Percentiles rank a stretch among this genome's conserved stretches.
These are phyloP conservation scores for Parathielavia hyrcaniae DNA, from an alignment of 495 filamentous ascomycete genomes.

Conservation along the genomic window DNA sequence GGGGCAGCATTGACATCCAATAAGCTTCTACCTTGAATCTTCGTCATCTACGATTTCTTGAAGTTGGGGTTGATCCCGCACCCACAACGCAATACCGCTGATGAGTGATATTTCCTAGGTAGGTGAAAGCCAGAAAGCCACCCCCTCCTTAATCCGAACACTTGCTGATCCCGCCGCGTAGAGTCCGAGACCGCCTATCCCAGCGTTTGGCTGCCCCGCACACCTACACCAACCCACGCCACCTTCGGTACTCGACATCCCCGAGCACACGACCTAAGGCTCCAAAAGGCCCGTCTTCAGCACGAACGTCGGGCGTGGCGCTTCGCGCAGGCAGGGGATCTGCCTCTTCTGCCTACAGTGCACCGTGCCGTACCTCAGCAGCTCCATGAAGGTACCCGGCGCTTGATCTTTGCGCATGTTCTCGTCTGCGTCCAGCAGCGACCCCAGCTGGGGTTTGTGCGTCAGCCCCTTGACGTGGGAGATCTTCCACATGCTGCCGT, in stretches of 20 bases:
- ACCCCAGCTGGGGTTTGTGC: not conserved
- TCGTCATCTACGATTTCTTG: too few relatives aligned
- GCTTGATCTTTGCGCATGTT: not conserved
- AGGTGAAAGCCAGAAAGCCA: too few relatives aligned
- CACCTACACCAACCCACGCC: too few relatives aligned
- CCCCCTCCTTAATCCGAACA: too few relatives aligned
- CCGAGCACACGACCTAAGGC: not conserved
- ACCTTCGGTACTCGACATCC: not conserved
- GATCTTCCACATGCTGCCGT: not conserved
- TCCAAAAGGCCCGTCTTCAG: not conserved
- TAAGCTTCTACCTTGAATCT: too few relatives aligned
- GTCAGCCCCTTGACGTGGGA: not conserved
- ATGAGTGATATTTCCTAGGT: too few relatives aligned
- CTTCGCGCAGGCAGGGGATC: not conserved
- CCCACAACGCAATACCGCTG: too few relatives aligned
- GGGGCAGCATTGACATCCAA: too few relatives aligned
- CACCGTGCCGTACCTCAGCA: conserved; percentile 1
- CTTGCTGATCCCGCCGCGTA: too few relatives aligned
- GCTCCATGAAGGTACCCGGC: not conserved
- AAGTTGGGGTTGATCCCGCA: too few relatives aligned
- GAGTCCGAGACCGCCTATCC: too few relatives aligned
- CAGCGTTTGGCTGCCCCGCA: too few relatives aligned
- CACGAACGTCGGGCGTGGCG: not conserved
- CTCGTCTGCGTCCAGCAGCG: not conserved
- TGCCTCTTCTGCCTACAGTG: not conserved